A percentile compares a stretch with the other conserved stretches of the same genome.
These are phyloP conservation scores for Trypanosomatidae sp. DNA, from an alignment of 208 protist genomes.

Conservation along the genomic window DNA sequence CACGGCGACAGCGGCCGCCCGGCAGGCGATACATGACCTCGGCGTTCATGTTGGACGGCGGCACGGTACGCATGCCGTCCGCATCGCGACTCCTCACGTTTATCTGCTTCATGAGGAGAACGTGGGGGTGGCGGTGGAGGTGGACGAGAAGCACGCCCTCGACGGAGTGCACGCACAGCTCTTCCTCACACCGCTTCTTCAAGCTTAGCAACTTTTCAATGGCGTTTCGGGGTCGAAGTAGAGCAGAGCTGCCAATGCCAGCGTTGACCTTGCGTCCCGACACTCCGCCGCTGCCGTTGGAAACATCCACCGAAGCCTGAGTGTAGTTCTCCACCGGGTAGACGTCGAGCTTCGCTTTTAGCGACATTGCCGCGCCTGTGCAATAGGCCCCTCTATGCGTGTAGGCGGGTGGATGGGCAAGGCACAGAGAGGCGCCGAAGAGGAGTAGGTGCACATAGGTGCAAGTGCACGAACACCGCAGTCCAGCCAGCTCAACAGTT, in stretches of 20 bases:
- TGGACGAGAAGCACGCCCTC: conserved; percentile 93
- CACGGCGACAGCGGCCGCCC: conserved; percentile 70
- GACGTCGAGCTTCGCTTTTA: conserved; percentile 82
- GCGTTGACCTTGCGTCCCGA: conserved; percentile 23
- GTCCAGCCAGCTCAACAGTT: not conserved
- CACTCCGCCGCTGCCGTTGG: conserved; percentile 27
- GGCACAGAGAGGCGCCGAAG: not conserved
- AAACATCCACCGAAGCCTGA: conserved; percentile 27
- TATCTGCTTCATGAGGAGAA: conserved; percentile 82
- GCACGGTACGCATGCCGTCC: conserved; percentile 26
- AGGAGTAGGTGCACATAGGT: not conserved
- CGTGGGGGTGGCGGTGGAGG: conserved; percentile 92
- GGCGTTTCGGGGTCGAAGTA: conserved; percentile 55
- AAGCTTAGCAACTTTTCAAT: conserved; percentile 84
- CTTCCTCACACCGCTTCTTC: conserved; percentile 79
- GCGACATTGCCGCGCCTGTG: conserved; percentile 29
- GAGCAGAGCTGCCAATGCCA: not conserved
- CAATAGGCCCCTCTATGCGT: not conserved
- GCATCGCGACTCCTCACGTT: conserved; percentile 15
- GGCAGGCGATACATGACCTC: conserved; percentile 66
- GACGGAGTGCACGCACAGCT: conserved; percentile 81
- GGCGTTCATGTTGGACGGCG: conserved; percentile 37
- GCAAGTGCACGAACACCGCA: not conserved
- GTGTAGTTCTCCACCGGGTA: conserved; percentile 81
- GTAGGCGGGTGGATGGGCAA: not conserved